Evolutionary conservation across 352 stramenopile genomes (phyloP), one percentile per base, ranked within the genome.

Genomic region (Pythium dissotocum): DNA sequence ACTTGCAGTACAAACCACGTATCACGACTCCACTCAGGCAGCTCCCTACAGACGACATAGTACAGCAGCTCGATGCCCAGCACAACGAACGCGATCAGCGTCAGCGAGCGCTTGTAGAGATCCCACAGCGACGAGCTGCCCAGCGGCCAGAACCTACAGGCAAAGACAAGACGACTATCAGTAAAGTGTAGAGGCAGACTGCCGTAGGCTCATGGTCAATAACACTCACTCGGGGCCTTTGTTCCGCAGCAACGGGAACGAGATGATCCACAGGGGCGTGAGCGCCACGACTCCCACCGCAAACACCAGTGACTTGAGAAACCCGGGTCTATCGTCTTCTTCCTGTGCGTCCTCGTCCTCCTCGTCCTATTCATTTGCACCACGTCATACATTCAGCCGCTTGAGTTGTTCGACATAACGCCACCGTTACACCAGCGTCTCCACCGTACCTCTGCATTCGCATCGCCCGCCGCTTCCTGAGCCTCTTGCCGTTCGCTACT

Each of bases 101-200:
- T 40, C 26, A 85, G n/a, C 65, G 79, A 82, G 53, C 58, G 75
- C 13, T 61, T 32, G 49, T 90, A 72, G 4, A 93, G 71, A 30
- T 80, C 70, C 40, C 74, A 75, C 21, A 91, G 55, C 16, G 83
- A 91, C 52, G 67, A 53, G 65, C 85, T 91, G 8, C 71, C 76
- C 35, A 95, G 75, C 48, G 87, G 87, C 85, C 87, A 95, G 57
- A 85, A 84, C 14, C 85, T 93, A 51, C 14, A 35, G 26, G 21
- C 5, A 13, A 6, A 53, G 7, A 53, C 7, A 44, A 44, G 36
- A 30, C 42, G 14, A 51, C 42, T 5, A 10, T 51, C 42, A 51
- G 42, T 44, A 3, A 44, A 44, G 2, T 12, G 12, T 24, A 24
- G 21, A 24, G 21, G 21, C 21, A 24, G 21, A 24, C 21, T 24